Percentiles rank a stretch among this genome's conserved stretches.
These are phyloP conservation scores for Fonsecaea nubica DNA, from an alignment of 2,329 filamentous ascomycete species.

Conservation along the genomic window DNA sequence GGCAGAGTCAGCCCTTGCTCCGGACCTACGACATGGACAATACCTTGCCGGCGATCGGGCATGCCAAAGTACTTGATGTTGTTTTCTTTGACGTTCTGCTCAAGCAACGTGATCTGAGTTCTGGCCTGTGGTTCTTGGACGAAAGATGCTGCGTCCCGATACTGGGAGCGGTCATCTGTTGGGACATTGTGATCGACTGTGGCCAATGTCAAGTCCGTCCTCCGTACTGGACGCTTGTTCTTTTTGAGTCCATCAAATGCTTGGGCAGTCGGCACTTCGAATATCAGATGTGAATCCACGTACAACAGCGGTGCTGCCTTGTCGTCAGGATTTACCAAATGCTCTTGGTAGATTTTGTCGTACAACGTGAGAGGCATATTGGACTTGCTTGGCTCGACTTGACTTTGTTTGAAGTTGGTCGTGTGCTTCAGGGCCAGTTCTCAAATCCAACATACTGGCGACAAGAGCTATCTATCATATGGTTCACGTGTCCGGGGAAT, in stretches of 20 bases:
- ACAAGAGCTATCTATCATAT: constrained; percentile 11
- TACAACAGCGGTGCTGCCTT: constrained; percentile 20
- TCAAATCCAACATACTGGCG: not conserved
- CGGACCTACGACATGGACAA: constrained; percentile 96
- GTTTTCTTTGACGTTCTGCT: constrained; percentile 96
- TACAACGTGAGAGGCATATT: constrained; percentile 24
- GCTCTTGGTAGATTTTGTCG: constrained; percentile 25
- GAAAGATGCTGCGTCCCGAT: constrained; percentile 91
- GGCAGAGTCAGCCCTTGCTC: constrained; percentile 98
- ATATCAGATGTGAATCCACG: constrained; percentile 88
- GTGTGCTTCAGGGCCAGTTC: constrained; percentile 11
- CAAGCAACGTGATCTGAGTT: constrained; percentile 89
- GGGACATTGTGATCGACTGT: constrained; percentile 98
- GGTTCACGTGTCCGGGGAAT: constrained; percentile 17
- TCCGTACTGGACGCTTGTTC: constrained; percentile 81
- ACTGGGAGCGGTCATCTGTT: constrained; percentile 83
- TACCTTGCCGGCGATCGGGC: constrained; percentile 92
- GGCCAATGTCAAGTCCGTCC: constrained; percentile 93
- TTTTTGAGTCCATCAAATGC: constrained; percentile 94
- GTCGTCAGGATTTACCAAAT: constrained; percentile 24
- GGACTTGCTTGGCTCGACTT: constrained; percentile 1
- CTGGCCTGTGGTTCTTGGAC: constrained; percentile 93
- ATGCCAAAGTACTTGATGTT: constrained; percentile 96
- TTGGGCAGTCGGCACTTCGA: constrained; percentile 99
- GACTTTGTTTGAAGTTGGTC: constrained; percentile 6